Evolutionary conservation across 192 early-diverging fungal genomes (phyloP).

Genomic region (Mortierella claussenii): DNA sequence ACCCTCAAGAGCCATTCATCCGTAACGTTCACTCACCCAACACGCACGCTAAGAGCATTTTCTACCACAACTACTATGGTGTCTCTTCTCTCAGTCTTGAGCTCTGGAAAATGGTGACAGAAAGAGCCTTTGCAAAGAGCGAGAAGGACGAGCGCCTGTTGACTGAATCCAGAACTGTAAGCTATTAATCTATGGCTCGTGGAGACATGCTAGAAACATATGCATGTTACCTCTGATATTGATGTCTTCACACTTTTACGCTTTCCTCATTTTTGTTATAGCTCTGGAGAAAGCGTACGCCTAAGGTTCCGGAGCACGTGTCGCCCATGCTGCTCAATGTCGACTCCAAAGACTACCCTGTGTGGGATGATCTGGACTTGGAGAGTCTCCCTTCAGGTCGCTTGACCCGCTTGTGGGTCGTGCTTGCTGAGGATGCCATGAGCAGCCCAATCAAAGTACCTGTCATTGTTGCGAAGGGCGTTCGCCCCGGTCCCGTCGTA

Average conservation of each 20-base stretch:
- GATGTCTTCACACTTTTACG: not conserved
- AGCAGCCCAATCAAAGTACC: slow-evolving; percentile 72
- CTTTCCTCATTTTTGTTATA: slow-evolving; percentile 12
- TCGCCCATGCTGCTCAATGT: slow-evolving; percentile 32
- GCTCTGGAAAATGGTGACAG: slow-evolving; percentile 64
- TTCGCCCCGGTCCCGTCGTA: slow-evolving; percentile 65
- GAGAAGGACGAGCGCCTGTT: slow-evolving; percentile 64
- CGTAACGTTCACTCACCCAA: slow-evolving; percentile 31
- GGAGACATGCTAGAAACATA: no score
- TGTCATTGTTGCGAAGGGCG: slow-evolving; percentile 81
- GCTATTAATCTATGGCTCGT: slow-evolving; percentile 20
- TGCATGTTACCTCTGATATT: no score
- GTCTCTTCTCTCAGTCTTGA: slow-evolving; percentile 54
- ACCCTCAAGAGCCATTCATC: slow-evolving; percentile 44
- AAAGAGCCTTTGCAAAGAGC: slow-evolving; percentile 63
- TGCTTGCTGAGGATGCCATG: slow-evolving; percentile 71
- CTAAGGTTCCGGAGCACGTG: slow-evolving; percentile 46
- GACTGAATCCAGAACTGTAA: slow-evolving; percentile 60
- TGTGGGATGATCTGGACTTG: slow-evolving; percentile 65
- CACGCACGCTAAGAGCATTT: slow-evolving; percentile 21
- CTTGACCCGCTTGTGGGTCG: slow-evolving; percentile 69
- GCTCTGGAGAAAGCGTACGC: slow-evolving; percentile 63
- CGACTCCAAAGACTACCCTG: slow-evolving; percentile 54
- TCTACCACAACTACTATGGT: slow-evolving; percentile 37
- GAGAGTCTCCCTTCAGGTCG: slow-evolving; percentile 63